Evolutionary conservation across 1,284 basidiomycete species (phyloP).

Genomic region (Ceratobasidium sp.): DNA sequence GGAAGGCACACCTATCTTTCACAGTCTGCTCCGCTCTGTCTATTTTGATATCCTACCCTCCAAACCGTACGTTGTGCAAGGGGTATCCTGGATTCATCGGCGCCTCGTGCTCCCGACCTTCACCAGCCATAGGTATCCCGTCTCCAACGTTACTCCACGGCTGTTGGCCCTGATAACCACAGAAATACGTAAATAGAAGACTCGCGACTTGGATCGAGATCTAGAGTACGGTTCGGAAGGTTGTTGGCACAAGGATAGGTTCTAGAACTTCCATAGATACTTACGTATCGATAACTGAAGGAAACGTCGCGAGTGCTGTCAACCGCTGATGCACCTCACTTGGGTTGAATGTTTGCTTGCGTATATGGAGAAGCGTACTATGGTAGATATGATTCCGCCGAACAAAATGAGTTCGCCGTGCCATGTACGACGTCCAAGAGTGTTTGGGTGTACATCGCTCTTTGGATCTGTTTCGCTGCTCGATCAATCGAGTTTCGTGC

Average conservation of each 20-base stretch:
- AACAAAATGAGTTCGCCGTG: conserved; percentile 21
- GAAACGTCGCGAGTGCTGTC: conserved; percentile 8
- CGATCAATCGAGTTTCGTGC: background rate
- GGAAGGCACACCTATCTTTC: background rate
- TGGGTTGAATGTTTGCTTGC: background rate
- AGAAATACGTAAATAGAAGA: conserved; percentile 9
- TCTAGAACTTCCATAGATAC: background rate
- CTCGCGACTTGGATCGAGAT: conserved; percentile 24
- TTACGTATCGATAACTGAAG: conserved; percentile 30
- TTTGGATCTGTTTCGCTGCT: background rate
- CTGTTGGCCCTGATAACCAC: conserved; percentile 32
- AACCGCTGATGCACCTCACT: background rate
- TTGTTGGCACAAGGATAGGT: background rate
- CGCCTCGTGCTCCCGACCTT: too few relatives aligned
- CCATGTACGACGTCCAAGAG: conserved; percentile 17
- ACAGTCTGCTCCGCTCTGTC: background rate
- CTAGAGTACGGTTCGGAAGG: conserved; percentile 23
- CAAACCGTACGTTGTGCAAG: background rate
- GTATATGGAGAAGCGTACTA: background rate
- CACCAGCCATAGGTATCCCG: too few relatives aligned
- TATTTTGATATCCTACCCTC: background rate
- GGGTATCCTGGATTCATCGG: too few relatives aligned
- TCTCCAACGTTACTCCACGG: conserved; percentile 2
- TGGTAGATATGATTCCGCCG: conserved; percentile 18
- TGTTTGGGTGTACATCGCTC: conserved; percentile 9